Conservation (phyloP, 192 early-diverging fungal species). For the Coemansia reversa region DNA sequence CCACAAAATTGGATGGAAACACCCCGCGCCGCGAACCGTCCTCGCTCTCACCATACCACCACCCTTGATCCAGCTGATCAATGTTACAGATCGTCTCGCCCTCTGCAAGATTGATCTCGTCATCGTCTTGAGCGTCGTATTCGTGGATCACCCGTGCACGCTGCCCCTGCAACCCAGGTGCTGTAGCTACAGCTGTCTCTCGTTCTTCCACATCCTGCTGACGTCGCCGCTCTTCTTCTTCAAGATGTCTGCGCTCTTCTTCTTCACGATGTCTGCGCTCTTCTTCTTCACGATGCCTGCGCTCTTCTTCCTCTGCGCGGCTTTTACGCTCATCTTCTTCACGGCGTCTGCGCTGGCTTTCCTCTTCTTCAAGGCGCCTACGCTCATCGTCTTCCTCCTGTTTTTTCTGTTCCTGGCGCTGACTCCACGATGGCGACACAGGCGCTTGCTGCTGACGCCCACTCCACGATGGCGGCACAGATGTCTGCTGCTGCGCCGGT, state of each 20-base stretch:
- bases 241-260: slow-evolving; percentile 15
- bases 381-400: slow-evolving; percentile 17
- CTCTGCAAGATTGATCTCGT: slow-evolving; percentile 83
- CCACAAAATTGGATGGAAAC: slow-evolving; percentile 78
- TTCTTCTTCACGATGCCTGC: slow-evolving; percentile 26
- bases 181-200: slow-evolving; percentile 4
- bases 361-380: slow-evolving; percentile 28
- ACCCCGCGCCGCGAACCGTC: slow-evolving; percentile 73
- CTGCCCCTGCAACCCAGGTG: slow-evolving; percentile 20
- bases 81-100: slow-evolving; percentile 79
- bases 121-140: slow-evolving; percentile 75
- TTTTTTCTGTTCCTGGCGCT: slow-evolving; percentile 17
- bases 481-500: slow-evolving; percentile 18
- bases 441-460: slow-evolving; percentile 25
- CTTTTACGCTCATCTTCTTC: slow-evolving; percentile 29
- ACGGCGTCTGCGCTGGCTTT: slow-evolving; percentile 24
- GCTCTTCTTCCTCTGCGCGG: slow-evolving; percentile 24
- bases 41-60: slow-evolving; percentile 86
- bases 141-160: slow-evolving; percentile 66
- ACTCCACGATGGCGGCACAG: slow-evolving; percentile 32
- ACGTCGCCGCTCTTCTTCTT: slow-evolving; percentile 53
- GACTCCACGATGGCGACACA: slow-evolving; percentile 34
- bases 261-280: slow-evolving; percentile 53
- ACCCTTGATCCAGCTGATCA: slow-evolving; percentile 82
- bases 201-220: slow-evolving; percentile 30